Conservation (phyloP, 2,329 filamentous ascomycete genomes). For the Penicillium sp. region DNA sequence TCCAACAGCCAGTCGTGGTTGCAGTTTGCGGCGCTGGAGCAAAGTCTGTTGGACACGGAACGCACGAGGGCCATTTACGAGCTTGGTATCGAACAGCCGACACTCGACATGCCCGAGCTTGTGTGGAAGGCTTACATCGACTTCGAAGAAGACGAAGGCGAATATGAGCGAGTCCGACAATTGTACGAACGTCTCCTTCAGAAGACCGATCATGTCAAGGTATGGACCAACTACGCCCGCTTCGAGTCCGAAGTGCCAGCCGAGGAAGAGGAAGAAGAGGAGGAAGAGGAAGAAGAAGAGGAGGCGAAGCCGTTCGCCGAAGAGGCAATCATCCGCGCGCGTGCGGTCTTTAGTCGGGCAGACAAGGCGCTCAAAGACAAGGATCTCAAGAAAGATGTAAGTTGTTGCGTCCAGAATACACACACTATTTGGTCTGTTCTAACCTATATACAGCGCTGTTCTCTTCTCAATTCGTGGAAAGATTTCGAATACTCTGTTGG, state of each 20-base stretch:
- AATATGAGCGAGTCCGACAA: conserved; percentile 76
- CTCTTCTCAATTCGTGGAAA: conserved; percentile 86
- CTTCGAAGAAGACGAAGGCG: conserved; percentile 92
- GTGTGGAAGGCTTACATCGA: conserved; percentile 99
- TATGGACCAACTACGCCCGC: conserved; percentile 98
- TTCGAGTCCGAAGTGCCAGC: conserved; percentile 96
- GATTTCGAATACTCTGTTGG: conserved; percentile 89
- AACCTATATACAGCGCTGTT: conserved; percentile 59
- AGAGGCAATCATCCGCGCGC: conserved; percentile 76
- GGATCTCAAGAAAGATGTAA: conserved; percentile 81
- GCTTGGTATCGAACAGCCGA: conserved; percentile 75
- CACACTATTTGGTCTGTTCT: conserved; percentile 22
- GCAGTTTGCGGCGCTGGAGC: conserved; percentile 89
- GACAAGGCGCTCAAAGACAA: conserved; percentile 84
- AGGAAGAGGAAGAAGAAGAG: conserved; percentile 56
- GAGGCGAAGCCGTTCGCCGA: conserved; percentile 67
- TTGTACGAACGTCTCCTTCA: conserved; percentile 87
- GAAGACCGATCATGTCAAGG: conserved; percentile 98
- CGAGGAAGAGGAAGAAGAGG: conserved; percentile 59
- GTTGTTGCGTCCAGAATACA: conserved; percentile 13
- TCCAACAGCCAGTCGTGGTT: conserved; percentile 94
- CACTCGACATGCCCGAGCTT: conserved; percentile 94
- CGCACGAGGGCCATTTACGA: conserved; percentile 89
- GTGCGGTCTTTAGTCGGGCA: conserved; percentile 79
- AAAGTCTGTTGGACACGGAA: conserved; percentile 84